These are phyloP conservation scores for Linnemannia schmuckeri DNA, from an alignment of 192 early-diverging fungal genomes.

Conservation along the genomic window DNA sequence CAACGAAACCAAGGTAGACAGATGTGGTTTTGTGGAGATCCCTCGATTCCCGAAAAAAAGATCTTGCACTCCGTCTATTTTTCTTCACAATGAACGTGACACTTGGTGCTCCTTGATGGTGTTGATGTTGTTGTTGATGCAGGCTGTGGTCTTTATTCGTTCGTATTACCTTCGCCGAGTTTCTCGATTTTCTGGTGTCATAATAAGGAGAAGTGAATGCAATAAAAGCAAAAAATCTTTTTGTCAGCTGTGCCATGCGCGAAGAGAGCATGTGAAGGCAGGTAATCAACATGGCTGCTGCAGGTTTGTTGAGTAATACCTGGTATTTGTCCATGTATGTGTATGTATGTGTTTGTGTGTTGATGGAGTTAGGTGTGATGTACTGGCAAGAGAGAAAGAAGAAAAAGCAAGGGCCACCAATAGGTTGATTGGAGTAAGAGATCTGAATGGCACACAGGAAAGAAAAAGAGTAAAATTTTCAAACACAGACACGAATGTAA, in stretches of 20 bases:
- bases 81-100: not conserved
- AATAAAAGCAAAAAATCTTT: not conserved
- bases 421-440: not conserved
- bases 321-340: constrained; percentile 54
- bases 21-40: constrained; percentile 19
- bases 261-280: not conserved
- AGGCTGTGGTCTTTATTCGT: not conserved
- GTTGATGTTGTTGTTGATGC: not conserved
- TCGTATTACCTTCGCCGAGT: constrained; percentile 87
- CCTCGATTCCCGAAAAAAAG: not conserved
- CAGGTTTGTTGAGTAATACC: constrained; percentile 20
- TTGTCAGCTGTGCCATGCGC: not conserved
- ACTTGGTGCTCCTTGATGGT: too few species aligned
- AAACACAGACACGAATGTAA: not conserved
- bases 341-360: not conserved
- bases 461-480: not conserved
- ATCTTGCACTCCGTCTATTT: not conserved
- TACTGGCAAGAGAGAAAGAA: not conserved
- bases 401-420: not conserved
- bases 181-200: constrained; percentile 95
- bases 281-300: not conserved
- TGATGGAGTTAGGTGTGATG: not conserved
- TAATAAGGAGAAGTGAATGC: not conserved
- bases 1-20: too few species aligned
- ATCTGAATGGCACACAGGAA: not conserved